A percentile compares a stretch with the other conserved stretches of the same genome.
These are phyloP conservation scores for Colletotrichum eleusines DNA, from an alignment of 2,329 filamentous ascomycete species.

Conservation along the genomic window DNA sequence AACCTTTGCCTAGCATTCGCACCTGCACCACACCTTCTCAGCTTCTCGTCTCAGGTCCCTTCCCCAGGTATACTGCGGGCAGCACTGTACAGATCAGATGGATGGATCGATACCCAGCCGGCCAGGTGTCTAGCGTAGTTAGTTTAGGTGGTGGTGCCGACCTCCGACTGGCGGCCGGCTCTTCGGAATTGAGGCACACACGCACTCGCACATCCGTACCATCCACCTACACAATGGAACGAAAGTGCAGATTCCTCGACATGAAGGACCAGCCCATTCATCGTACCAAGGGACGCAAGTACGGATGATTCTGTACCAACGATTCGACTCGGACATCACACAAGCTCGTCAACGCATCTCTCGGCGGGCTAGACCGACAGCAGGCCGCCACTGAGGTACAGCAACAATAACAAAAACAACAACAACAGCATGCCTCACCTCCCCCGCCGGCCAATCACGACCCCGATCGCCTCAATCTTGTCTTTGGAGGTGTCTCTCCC, in stretches of 20 bases:
- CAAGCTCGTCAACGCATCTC: constrained; percentile 33
- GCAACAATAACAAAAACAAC: neutral
- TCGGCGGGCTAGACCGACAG: constrained; percentile 23
- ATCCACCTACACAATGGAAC: constrained; percentile 21
- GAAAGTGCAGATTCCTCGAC: constrained; percentile 37
- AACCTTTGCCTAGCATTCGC: neutral
- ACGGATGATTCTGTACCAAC: neutral
- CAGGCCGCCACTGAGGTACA: constrained; percentile 32
- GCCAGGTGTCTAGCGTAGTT: neutral
- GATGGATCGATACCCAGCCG: neutral
- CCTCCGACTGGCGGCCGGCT: neutral
- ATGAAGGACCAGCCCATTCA: constrained; percentile 10
- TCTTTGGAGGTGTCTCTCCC: constrained; percentile 19
- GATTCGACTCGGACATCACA: neutral
- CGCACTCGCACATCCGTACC: neutral
- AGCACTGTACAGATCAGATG: constrained; percentile 1
- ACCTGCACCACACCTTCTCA: neutral
- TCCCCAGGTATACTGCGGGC: neutral
- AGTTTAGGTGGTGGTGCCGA: neutral
- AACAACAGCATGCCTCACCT: constrained; percentile 26
- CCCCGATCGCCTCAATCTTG: constrained; percentile 29
- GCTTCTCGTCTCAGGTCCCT: neutral
- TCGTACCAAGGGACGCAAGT: constrained; percentile 2
- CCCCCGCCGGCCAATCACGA: constrained; percentile 20
- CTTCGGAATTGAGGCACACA: constrained; percentile 16